Conservation (phyloP, 202 grass and related monocot genomes). For the Carex arenaria region DNA sequence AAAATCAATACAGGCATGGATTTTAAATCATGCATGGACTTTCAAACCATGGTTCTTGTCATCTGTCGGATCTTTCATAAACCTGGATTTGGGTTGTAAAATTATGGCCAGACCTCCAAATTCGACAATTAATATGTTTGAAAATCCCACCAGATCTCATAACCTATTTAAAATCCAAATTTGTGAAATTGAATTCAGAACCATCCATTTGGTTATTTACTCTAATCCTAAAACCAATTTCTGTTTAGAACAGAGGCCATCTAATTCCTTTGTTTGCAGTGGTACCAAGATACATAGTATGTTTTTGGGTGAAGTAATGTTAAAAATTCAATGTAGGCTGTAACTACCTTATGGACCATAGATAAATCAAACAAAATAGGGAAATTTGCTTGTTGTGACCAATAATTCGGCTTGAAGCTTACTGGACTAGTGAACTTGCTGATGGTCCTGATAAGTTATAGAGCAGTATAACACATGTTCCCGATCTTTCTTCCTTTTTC, state of each 20-base stretch:
- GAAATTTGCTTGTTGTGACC: not conserved
- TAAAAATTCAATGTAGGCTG: not conserved
- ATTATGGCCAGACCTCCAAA: not conserved
- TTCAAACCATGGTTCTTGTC: not conserved
- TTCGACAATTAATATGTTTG: not conserved
- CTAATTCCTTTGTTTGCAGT: not conserved
- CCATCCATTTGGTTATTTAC: not conserved
- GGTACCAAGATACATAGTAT: not conserved
- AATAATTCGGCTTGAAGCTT: not conserved
- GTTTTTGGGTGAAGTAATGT: not conserved
- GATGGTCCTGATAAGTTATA: not conserved
- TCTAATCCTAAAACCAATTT: not conserved
- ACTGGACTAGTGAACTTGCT: not conserved
- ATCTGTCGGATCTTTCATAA: not conserved
- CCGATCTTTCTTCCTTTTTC: not conserved
- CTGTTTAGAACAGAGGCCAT: too few species aligned
- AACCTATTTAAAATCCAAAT: not conserved
- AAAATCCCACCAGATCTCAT: not conserved
- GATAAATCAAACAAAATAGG: not conserved
- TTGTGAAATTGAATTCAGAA: not conserved
- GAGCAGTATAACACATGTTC: not conserved
- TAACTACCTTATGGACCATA: not conserved
- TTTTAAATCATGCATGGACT: too few species aligned
- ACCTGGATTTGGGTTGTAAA: not conserved
- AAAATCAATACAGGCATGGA: not conserved